Base-by-base conservation (phyloP, 768 basidiomycete species). In the Auriscalpium orientale region DNA sequence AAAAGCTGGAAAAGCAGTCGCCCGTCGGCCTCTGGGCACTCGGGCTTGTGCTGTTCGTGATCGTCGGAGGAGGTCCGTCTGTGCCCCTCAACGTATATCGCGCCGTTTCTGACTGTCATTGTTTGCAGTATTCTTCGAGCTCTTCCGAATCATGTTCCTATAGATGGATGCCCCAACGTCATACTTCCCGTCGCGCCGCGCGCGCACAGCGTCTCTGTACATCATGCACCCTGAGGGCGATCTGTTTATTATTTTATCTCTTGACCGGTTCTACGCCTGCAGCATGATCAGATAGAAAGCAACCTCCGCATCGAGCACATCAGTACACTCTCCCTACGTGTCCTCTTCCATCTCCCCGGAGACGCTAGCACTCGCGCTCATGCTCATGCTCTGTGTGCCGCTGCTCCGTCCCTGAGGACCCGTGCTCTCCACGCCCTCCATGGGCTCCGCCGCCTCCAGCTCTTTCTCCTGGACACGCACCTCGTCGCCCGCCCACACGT, bases 401-500 rank as follows among this genome's bases (percentile, higher is more conserved):
- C 71, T 72, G 7, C 58, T 37, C 21, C 57, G 8, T 13, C 59
- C 16, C 53, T 65, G 47, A 67, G 55, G 6, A 53, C 58, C 10
- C 40, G 40, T 13, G 54, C 64, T 67, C 68, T 89, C 88, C 4
- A 89, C 64, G 22, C 85, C 89, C 64, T 91, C 81, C 89, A 90
- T 90, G 11, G 79, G 77, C 58, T 88, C 87, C 46, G 76, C 75
- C 28, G 28, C 28, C 67, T 95, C 94, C 54, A 97, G 75, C 66
- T 95, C 91, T 68, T 85, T 86, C 59, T 88, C 86, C 56, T 91
- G 84, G 34, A 95, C 78, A 64, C 83, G 87, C 56, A 93, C 83
- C 62, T 87, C 88, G 52, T 93, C 95, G 3, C 90, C 91, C 3
- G 91, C 90, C 84, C 91, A 95, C 35, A 98, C 85, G 20, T 91